Conservation (phyloP, 2,329 filamentous ascomycete genomes). For the Rhexocercosporidium sp. region DNA sequence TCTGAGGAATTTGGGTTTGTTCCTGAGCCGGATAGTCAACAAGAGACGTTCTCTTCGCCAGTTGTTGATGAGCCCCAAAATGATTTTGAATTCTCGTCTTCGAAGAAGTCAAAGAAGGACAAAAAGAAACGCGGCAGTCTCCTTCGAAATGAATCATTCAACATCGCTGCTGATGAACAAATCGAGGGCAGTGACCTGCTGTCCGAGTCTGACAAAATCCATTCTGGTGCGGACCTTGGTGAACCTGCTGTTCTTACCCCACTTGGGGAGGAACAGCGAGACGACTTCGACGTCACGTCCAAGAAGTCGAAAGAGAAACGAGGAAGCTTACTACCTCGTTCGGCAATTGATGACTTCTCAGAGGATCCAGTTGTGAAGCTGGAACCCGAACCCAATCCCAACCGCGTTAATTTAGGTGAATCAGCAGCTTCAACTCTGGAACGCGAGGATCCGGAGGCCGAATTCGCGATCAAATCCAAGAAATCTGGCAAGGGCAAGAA, state of each 20-base stretch:
- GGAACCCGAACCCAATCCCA: not conserved
- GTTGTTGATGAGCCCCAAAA: conserved; percentile 18
- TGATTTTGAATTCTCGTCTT: conserved; percentile 24
- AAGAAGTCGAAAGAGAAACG: conserved; percentile 20
- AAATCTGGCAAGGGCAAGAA: conserved; percentile 17
- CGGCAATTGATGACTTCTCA: not conserved
- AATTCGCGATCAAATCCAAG: not conserved
- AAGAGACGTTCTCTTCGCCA: not conserved
- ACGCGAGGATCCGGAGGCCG: not conserved
- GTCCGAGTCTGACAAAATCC: not conserved
- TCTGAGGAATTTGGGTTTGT: not conserved
- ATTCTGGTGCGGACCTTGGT: not conserved
- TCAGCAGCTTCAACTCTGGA: not conserved
- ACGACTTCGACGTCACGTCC: not conserved
- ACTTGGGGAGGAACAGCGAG: not conserved
- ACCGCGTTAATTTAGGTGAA: not conserved
- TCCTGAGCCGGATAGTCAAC: conserved; percentile 1
- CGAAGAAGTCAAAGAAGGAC: conserved; percentile 25
- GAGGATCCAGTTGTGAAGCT: not conserved
- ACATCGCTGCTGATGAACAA: not conserved
- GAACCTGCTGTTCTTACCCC: not conserved
- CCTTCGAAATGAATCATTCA: conserved; percentile 1
- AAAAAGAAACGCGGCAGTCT: conserved; percentile 16
- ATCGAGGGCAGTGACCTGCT: not conserved
- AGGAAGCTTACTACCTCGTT: conserved; percentile 24